A percentile compares a stretch with the other conserved stretches of the same genome.
These are phyloP conservation scores for Chaetomidium leptoderma DNA, from an alignment of 495 filamentous ascomycete genomes.

Conservation along the genomic window DNA sequence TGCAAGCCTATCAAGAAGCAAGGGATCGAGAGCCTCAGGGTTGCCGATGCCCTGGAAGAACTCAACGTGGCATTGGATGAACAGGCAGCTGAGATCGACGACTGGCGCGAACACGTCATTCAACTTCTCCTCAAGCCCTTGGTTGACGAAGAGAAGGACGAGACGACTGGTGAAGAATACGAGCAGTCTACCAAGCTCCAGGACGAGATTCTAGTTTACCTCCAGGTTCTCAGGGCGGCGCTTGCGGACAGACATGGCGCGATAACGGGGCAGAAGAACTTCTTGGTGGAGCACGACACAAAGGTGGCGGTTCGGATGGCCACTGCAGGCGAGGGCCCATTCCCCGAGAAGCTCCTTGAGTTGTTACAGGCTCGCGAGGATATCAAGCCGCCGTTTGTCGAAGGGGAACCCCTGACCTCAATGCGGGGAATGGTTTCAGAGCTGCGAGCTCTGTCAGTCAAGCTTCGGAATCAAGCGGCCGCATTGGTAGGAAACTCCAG, in stretches of 20 bases:
- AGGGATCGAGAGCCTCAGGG: slow-evolving; percentile 36
- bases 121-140: slow-evolving; percentile 66
- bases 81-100: slow-evolving; percentile 62
- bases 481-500: slow-evolving; percentile 60
- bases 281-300: slow-evolving; percentile 75
- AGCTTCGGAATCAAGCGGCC: slow-evolving; percentile 58
- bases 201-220: slow-evolving; percentile 76
- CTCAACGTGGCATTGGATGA: slow-evolving; percentile 57
- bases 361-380: slow-evolving; percentile 54
- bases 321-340: slow-evolving; percentile 59
- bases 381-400: slow-evolving; percentile 52
- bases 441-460: slow-evolving; percentile 58
- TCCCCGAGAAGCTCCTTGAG: slow-evolving; percentile 62
- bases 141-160: slow-evolving; percentile 74
- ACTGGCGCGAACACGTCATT: slow-evolving; percentile 69
- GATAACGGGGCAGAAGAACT: slow-evolving; percentile 68
- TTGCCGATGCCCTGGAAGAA: slow-evolving; percentile 30
- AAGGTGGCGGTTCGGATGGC: slow-evolving; percentile 55
- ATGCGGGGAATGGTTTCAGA: slow-evolving; percentile 65
- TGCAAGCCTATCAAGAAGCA: slow-evolving; percentile 28
- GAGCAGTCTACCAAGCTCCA: slow-evolving; percentile 81
- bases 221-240: slow-evolving; percentile 66
- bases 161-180: slow-evolving; percentile 83
- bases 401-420: slow-evolving; percentile 47
- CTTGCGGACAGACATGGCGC: slow-evolving; percentile 74